Evolutionary conservation across 257 asterid genomes (phyloP), one percentile per base, ranked within the genome.

Genomic region (Osmanthus fragrans): DNA sequence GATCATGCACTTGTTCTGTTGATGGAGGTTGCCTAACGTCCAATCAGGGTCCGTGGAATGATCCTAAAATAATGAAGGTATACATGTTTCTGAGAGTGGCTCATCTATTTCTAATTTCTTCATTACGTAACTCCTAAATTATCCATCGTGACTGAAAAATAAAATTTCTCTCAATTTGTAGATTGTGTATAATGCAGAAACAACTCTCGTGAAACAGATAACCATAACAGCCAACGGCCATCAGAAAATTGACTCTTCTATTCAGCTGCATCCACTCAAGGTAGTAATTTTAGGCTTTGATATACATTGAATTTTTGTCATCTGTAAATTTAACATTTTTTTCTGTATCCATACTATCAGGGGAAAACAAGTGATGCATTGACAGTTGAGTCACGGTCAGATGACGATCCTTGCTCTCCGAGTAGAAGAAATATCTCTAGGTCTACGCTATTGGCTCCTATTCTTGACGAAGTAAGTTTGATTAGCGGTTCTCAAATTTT

Each of bases 11-110:
- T 36, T 94, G 99, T 84, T 81, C 86, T 75, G 83, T 77, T 56
- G 97, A 94, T 81, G 97, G 97, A 80, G 97, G 97, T 78, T 94
- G 99, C 85, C 91, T 94, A 77, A 88, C 87, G 84, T 91, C 99
- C 40, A 89, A 86, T 82, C 88, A 88, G 89, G 99, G 99, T 75
- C 99, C 99, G 34, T 94, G 99, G 99, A 91, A 77, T 84, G 95
- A 94, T 87, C 97, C 92, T 76, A 96, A 90, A 73, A 89, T 92
- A 84, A 87, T 91, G 90, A 92, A 94, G 97, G 99, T 92, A 82
- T 34, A 25, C n/a, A 9, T 27, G 69, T 63, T 63, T 25, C 18
- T 11, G 69, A 12, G 18, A 63, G 68, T 10, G 45, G 64, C 64
- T 72, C 54, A 70, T 56, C 36, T 64, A 63, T 75, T 68, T 78